Evolutionary conservation across 495 filamentous ascomycete species (phyloP).

Genomic region (Astrothelium macrocarpum): DNA sequence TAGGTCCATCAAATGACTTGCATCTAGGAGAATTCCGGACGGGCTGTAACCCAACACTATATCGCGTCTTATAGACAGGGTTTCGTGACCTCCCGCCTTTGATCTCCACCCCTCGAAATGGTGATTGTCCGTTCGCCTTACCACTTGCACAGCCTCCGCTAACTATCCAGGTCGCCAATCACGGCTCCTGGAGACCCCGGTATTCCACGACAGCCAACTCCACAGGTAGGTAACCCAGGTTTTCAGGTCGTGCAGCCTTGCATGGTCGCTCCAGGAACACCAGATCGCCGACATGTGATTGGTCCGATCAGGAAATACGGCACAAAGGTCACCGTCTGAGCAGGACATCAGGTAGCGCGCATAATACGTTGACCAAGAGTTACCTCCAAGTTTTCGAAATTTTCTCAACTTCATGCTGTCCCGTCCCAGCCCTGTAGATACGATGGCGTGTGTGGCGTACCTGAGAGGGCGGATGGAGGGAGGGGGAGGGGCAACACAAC

Average conservation of each 20-base stretch:
- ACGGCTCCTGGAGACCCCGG: not conserved
- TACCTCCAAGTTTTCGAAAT: no score
- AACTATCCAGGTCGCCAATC: not conserved
- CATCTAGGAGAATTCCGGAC: not conserved
- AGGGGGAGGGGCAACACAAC: not conserved
- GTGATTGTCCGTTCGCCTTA: not conserved
- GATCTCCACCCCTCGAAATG: not conserved
- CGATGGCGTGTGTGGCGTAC: not conserved
- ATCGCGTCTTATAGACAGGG: not conserved
- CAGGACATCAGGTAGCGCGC: not conserved
- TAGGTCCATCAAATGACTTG: conserved; percentile 3
- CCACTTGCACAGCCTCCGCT: not conserved
- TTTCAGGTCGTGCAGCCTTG: not conserved
- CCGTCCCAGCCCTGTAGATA: no score
- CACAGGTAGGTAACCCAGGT: not conserved
- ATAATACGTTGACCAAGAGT: not conserved
- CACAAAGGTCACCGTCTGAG: not conserved
- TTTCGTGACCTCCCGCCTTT: not conserved
- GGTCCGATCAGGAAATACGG: not conserved
- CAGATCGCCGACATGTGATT: not conserved
- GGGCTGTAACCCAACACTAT: not conserved
- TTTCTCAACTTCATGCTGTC: no score
- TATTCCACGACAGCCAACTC: not conserved
- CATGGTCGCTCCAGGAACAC: not conserved
- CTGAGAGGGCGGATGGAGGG: not conserved